These are phyloP conservation scores for Rubroshorea leprosula DNA, from an alignment of 345 rosid genomes.

Conservation along the genomic window DNA sequence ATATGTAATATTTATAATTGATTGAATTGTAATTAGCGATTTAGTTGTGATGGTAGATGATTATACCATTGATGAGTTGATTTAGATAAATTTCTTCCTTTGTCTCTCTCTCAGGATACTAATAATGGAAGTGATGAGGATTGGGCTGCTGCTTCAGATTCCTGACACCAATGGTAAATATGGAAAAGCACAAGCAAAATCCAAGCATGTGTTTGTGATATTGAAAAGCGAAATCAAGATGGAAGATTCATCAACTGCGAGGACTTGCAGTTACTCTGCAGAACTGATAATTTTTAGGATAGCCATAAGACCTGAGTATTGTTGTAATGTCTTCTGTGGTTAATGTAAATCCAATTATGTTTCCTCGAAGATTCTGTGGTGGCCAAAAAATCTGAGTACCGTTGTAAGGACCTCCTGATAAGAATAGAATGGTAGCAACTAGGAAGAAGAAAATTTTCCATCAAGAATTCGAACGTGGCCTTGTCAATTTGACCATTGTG, in stretches of 20 bases:
- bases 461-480: not conserved
- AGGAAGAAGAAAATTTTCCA: too few relatives aligned
- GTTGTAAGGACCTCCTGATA: not conserved
- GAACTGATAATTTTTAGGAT: not conserved
- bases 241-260: not conserved
- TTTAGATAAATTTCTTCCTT: not conserved
- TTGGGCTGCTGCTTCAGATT: slow-evolving; percentile 39
- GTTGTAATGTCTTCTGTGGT: not conserved
- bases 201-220: not conserved
- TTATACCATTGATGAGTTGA: not conserved
- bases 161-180: not conserved
- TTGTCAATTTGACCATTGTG: too few relatives aligned
- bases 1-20: too few relatives aligned
- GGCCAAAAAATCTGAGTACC: not conserved
- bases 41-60: too few relatives aligned
- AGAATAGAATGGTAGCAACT: not conserved
- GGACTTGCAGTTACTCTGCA: not conserved
- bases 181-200: not conserved
- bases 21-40: too few relatives aligned
- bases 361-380: not conserved
- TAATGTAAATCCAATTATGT: not conserved
- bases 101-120: slow-evolving; percentile 28
- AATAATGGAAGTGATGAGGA: slow-evolving; percentile 47
- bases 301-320: not conserved
- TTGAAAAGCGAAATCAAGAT: not conserved